Percentiles rank a stretch among this genome's conserved stretches.
These are phyloP conservation scores for Sclerotinia trifoliorum DNA, from an alignment of 2,329 filamentous ascomycete species.

Conservation along the genomic window DNA sequence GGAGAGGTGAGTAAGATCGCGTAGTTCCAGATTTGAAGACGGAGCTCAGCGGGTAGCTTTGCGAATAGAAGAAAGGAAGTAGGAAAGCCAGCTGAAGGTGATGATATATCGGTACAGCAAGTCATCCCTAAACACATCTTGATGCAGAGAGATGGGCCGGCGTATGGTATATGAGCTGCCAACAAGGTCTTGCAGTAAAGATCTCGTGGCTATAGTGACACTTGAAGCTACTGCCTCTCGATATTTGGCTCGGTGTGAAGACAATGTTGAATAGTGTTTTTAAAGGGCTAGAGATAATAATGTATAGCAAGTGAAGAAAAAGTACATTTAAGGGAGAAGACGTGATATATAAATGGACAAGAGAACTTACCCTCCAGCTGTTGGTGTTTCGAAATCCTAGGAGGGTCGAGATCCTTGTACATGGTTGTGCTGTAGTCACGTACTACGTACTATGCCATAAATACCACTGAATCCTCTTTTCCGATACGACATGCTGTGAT, in stretches of 20 bases:
- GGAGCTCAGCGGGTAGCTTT: slow-evolving; percentile 13
- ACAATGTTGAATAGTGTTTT: neutral
- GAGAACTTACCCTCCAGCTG: slow-evolving; percentile 8
- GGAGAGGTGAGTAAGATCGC: slow-evolving; percentile 12
- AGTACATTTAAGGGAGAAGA: neutral
- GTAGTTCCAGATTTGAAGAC: slow-evolving; percentile 16
- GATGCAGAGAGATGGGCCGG: neutral
- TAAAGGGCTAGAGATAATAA: neutral
- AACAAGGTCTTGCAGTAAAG: neutral
- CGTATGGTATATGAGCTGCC: too few species aligned
- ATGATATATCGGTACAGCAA: neutral
- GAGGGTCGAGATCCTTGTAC: slow-evolving; percentile 11
- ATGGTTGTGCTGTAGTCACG: slow-evolving; percentile 7
- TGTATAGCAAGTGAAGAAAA: neutral
- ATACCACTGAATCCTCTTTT: slow-evolving; percentile 4
- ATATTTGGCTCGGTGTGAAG: neutral
- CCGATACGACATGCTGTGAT: slow-evolving; percentile 9
- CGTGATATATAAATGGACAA: slow-evolving; percentile 3
- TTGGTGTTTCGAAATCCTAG: slow-evolving; percentile 13
- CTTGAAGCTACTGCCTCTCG: neutral
- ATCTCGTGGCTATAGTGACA: slow-evolving; percentile 5
- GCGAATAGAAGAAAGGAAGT: slow-evolving; percentile 10
- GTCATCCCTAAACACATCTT: slow-evolving; percentile 13
- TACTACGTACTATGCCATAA: neutral
- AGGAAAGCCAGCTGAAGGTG: neutral